phyloP scores from a whole-genome alignment of 352 stramenopile species.

The Pythium folliculosum region DNA sequence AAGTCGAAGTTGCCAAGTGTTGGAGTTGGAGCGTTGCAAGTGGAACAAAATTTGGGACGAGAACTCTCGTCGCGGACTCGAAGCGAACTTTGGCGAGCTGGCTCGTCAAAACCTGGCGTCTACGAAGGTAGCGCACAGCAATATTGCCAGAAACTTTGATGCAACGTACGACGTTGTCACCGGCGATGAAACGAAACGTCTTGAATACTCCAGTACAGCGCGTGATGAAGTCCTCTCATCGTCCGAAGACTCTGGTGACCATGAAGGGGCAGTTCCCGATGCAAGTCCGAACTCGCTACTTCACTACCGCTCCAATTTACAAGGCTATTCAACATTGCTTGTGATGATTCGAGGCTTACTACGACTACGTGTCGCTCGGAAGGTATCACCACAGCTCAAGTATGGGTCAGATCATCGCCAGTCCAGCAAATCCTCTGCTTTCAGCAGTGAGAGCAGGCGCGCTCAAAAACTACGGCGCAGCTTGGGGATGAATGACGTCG shows the following conservation, averaged over 20 bases:
- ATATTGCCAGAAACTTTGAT: conserved; percentile 36
- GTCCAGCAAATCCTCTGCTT: conserved; percentile 1
- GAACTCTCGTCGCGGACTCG: conserved; percentile 26
- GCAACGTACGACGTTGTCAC: not conserved
- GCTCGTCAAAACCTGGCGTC: not conserved
- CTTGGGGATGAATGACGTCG: conserved; percentile 4
- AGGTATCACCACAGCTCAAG: conserved; percentile 9
- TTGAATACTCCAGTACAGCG: not conserved
- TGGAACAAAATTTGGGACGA: conserved; percentile 54
- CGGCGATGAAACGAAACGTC: not conserved
- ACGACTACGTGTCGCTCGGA: no score
- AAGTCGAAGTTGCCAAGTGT: conserved; percentile 54
- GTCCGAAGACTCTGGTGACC: no score
- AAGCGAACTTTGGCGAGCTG: conserved; percentile 21
- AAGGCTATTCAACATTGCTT: no score
- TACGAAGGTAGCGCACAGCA: conserved; percentile 22
- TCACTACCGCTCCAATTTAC: no score
- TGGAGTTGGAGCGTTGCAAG: conserved; percentile 44
- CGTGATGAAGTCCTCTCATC: no score
- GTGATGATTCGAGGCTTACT: no score
- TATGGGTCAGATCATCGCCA: not conserved
- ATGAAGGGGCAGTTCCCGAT: no score
- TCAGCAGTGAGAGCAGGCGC: not conserved
- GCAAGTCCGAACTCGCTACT: no score
- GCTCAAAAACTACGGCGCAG: conserved; percentile 18